A percentile compares a stretch with the other conserved stretches of the same genome.
These are phyloP conservation scores for Jaapia argillacea DNA, from an alignment of 768 basidiomycete species.

Conservation along the genomic window DNA sequence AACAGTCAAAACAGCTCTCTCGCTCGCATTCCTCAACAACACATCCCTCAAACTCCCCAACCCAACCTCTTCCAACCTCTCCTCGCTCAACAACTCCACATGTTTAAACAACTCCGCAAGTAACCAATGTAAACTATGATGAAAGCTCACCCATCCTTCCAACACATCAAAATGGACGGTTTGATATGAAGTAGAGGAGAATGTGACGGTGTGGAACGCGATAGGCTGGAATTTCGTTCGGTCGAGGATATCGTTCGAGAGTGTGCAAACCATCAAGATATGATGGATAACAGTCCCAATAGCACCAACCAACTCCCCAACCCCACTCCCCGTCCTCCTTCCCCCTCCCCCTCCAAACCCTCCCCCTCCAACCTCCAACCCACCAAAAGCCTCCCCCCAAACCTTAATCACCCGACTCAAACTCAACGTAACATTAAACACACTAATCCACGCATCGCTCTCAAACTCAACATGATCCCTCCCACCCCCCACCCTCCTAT, in stretches of 20 bases:
- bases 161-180: conserved; percentile 71
- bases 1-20: conserved; percentile 60
- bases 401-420: conserved; percentile 83
- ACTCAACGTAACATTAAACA: conserved; percentile 91
- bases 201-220: conserved; percentile 54
- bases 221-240: conserved; percentile 51
- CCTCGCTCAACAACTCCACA: conserved; percentile 53
- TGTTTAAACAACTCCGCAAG: conserved; percentile 85
- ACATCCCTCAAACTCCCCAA: conserved; percentile 48
- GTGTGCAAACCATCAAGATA: conserved; percentile 61
- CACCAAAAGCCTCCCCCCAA: conserved; percentile 82
- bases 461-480: conserved; percentile 96
- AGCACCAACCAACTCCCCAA: conserved; percentile 52
- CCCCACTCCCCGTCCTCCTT: conserved; percentile 29
- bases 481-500: conserved; percentile 65
- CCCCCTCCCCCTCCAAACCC: too few species aligned
- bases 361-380: too few species aligned
- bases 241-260: conserved; percentile 62
- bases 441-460: conserved; percentile 92
- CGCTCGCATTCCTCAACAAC: conserved; percentile 49
- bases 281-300: conserved; percentile 62
- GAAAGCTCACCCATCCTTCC: conserved; percentile 83
- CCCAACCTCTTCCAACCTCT: conserved; percentile 40
- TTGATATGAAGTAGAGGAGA: conserved; percentile 49
- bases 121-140: conserved; percentile 88